Evolutionary conservation across 148 eudicot species (phyloP).

Genomic region (Cornus suecica): DNA sequence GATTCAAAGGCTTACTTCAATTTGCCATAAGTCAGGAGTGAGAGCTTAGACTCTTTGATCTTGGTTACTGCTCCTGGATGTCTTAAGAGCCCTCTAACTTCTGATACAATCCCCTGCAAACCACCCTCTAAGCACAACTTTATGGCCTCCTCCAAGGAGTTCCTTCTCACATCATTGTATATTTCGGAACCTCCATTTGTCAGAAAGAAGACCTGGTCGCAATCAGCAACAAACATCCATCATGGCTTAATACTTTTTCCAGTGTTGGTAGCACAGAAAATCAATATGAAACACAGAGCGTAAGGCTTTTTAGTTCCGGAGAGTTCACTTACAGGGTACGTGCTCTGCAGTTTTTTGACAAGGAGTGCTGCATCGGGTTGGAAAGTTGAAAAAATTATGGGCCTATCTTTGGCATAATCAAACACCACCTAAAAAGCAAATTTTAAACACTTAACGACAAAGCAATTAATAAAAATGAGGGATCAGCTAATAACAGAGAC

Average conservation of each 20-base stretch:
- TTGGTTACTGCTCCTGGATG: slow-evolving; percentile 13
- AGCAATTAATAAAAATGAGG: not conserved
- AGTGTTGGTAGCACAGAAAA: not conserved
- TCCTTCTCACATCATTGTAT: slow-evolving; percentile 14
- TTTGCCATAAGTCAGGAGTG: slow-evolving; percentile 18
- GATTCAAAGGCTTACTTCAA: slow-evolving; percentile 14
- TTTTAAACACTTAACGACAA: not conserved
- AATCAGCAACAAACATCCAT: not conserved
- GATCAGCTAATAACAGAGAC: not conserved
- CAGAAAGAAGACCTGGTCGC: slow-evolving; percentile 15
- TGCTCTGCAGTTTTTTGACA: slow-evolving; percentile 50
- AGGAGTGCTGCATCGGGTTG: slow-evolving; percentile 70
- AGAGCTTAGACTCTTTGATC: slow-evolving; percentile 18
- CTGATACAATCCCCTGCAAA: slow-evolving; percentile 18
- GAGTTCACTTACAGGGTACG: slow-evolving; percentile 46
- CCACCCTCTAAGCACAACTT: slow-evolving; percentile 17
- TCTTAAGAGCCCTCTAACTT: slow-evolving; percentile 16
- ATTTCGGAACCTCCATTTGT: slow-evolving; percentile 18
- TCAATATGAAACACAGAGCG: too few species aligned
- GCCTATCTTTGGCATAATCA: slow-evolving; percentile 52
- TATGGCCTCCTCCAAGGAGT: slow-evolving; percentile 16
- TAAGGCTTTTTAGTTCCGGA: not conserved
- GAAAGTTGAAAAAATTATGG: slow-evolving; percentile 54
- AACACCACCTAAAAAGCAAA: slow-evolving; percentile 44
- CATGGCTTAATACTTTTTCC: not conserved